Base-by-base conservation (phyloP, 805 yeast genomes). In the Wickerhamomyces pijperi region DNA sequence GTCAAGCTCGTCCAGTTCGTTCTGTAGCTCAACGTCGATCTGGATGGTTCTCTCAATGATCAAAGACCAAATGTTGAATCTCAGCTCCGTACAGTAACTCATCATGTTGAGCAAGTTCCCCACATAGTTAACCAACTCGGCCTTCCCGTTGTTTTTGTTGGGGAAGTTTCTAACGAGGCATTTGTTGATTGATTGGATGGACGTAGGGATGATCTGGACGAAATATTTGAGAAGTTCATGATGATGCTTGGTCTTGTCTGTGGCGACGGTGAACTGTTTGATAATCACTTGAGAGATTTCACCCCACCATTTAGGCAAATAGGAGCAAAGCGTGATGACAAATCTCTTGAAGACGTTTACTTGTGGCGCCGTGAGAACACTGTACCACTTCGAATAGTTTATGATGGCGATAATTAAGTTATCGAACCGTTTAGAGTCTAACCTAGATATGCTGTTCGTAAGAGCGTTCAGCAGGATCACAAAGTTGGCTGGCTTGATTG, bases 1-100 rank as follows among this genome's bases (percentile, higher is more conserved):
- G 54, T 83, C 94, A 40, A 81, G 62, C 47, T 84, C 95, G 50
- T 87, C 95, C 42, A 85, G 61, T 49, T 82, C 92, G 53, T 84
- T 86, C 52, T 86, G 95, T 41, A 88, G 66, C 58, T 87, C 97
- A 5, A 88, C 96, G 59, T 90, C 98, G 36, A 92, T 66, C 46
- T 84, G 82, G 42, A 92, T 85, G 40, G 83, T 71, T 44, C 78
- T 74, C 57, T 90, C 95, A 32, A 87, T 64, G 14, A 88, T 67
- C 42, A 84, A 59, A 18, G 82, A 78, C 96, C 97, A 88, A 6
- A 84, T 68, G 36, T 75, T 75, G 46, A 71, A 71, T 48, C 78
- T 76, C 46, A 87, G 62, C 48, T 87, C 96, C 4, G 76, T 74
- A 46, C 92, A 83, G 58, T 90, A 88, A 9, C 68, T 65, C 28